Percentiles rank a stretch among this genome's conserved stretches.
Evolutionary conservation across 2,329 filamentous ascomycete species (phyloP).

Genomic region (Dryadomyces quercivorus): DNA sequence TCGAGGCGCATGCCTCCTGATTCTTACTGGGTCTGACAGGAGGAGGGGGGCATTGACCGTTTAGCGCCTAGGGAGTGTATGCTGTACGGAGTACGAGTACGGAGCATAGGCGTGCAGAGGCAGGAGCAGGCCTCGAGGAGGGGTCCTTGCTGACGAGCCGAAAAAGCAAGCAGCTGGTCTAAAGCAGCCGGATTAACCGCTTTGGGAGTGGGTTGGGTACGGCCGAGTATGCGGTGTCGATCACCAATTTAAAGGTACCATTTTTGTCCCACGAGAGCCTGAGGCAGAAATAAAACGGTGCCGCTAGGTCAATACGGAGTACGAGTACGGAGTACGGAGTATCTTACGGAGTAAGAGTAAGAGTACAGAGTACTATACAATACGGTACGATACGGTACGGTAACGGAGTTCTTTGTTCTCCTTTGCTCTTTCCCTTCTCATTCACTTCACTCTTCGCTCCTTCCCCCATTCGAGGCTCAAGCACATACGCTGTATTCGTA

Average conservation of each 20-base stretch:
- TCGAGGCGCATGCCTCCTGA: constrained; percentile 5
- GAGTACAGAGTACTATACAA: too few relatives aligned
- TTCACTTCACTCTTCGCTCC: too few relatives aligned
- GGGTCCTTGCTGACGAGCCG: neutral
- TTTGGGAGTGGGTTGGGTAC: neutral
- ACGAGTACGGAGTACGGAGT: too few relatives aligned
- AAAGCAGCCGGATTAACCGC: neutral
- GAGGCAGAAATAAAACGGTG: neutral
- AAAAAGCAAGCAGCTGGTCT: neutral
- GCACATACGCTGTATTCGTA: too few relatives aligned
- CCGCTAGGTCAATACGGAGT: too few relatives aligned
- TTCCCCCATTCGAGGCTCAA: too few relatives aligned
- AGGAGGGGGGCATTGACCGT: neutral
- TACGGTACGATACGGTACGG: too few relatives aligned
- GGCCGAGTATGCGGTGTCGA: neutral
- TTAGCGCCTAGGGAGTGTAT: neutral
- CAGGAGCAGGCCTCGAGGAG: neutral
- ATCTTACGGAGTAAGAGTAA: too few relatives aligned
- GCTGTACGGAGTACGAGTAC: neutral
- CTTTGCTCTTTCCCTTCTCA: neutral
- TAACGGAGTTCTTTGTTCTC: neutral
- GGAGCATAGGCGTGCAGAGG: too few relatives aligned
- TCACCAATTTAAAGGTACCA: neutral
- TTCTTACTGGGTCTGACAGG: neutral
- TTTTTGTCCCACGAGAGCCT: neutral